Evolutionary conservation across 768 basidiomycete genomes (phyloP), one percentile per base, ranked within the genome.

Genomic region (Crassisporium funariophilum): DNA sequence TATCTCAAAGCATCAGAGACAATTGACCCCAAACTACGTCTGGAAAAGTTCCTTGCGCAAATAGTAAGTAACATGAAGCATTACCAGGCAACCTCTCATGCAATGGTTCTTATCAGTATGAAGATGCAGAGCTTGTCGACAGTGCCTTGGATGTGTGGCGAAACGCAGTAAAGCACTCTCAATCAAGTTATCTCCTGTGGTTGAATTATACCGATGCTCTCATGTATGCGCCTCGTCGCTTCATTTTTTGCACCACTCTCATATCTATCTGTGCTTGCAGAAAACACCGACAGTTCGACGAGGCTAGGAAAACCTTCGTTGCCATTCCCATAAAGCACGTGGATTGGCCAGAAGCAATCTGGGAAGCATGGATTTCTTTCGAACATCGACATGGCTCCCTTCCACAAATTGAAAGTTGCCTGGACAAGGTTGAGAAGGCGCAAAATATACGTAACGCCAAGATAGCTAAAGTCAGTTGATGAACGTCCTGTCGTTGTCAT

Each of bases 281-380:
- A 54, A 79, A 79, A 61, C 66, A 76, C 25, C 73, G 76, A 47
- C 71, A 70, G 53, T 69, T 81, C 41, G 76, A 82, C 12, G 69
- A 78, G 36, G 88, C 87, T 2, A 82, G 92, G 31, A 70, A 76
- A 17, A 69, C 82, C 5, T 95, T 91, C 63, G 66, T 71, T 33
- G 82, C 84, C 49, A 72, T 88, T 4, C 78, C 83, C 21, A 71
- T 74, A 35, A 88, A 87, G 62, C 81, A 85, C 40, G 57, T 98
- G 29, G 95, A 99, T 65, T 98, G 94, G 87, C 94, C 97, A 0
- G 95, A 99, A 65, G 88, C 86, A 8, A 71, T 98, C 6, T 95
- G 91, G 84, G 91, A 94, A 45, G 86, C 89, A 1, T 95, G 91
- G 89, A 59, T 85, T 13, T 68, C 76, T n/a, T 97, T 98, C 57